Evolutionary conservation across 495 filamentous ascomycete genomes (phyloP).

Genomic region (Sabuloglossum arenarium): DNA sequence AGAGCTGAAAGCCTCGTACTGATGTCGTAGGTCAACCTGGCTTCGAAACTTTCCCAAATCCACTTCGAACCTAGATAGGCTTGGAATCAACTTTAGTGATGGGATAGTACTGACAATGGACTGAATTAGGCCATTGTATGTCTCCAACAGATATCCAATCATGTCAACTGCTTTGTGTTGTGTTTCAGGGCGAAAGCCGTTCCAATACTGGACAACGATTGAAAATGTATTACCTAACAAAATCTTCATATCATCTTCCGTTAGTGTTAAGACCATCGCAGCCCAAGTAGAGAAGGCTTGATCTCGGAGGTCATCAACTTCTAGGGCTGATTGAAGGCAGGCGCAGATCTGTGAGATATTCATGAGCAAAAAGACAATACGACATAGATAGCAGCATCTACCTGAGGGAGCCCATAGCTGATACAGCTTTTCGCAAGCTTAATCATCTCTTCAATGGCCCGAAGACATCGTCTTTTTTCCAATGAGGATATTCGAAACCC

Average conservation of each 20-base stretch:
- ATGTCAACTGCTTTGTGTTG: constrained; percentile 34
- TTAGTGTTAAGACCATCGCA: constrained; percentile 47
- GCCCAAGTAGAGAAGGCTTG: constrained; percentile 71
- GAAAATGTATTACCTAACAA: constrained; percentile 76
- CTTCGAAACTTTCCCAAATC: constrained; percentile 41
- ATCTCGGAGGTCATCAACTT: constrained; percentile 46
- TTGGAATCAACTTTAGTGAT: constrained; percentile 49
- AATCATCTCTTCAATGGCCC: constrained; percentile 78
- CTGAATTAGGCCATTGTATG: constrained; percentile 34
- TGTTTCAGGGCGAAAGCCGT: constrained; percentile 35
- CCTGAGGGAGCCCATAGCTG: constrained; percentile 68
- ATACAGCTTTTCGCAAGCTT: constrained; percentile 44
- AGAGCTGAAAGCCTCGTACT: constrained; percentile 44
- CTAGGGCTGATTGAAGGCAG: constrained; percentile 66
- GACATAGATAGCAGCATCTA: constrained; percentile 18
- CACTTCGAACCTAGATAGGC: constrained; percentile 40
- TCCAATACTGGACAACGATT: constrained; percentile 66
- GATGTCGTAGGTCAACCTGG: constrained; percentile 34
- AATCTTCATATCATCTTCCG: constrained; percentile 54
- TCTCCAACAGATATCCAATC: constrained; percentile 40
- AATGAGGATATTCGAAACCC: constrained; percentile 26
- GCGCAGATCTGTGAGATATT: constrained; percentile 43
- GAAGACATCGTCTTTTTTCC: constrained; percentile 55
- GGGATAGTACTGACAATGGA: constrained; percentile 53
- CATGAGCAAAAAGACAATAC: neutral